These are phyloP conservation scores for Citrullus colocynthis DNA, from an alignment of 306 rosid genomes.

Conservation along the genomic window DNA sequence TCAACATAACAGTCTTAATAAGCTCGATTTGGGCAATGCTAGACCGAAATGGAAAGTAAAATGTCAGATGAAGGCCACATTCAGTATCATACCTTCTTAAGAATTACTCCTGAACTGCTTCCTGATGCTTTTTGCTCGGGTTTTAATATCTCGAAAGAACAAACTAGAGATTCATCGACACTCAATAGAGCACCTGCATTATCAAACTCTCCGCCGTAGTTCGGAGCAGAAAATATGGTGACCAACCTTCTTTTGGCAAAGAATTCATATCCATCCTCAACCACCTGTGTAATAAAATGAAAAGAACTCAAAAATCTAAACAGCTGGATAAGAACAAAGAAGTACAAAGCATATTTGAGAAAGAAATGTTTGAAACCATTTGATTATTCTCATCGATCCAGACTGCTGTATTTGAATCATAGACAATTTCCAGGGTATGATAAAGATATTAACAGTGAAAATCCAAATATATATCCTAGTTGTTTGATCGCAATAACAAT, in stretches of 20 bases:
- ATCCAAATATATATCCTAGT: neutral
- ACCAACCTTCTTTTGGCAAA: slow-evolving; percentile 53
- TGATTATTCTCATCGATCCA: neutral
- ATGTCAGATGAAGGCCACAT: neutral
- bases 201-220: slow-evolving; percentile 68
- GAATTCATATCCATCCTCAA: slow-evolving; percentile 72
- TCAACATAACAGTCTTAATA: neutral
- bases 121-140: slow-evolving; percentile 31
- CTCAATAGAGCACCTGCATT: slow-evolving; percentile 61
- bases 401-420: neutral
- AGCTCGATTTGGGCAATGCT: neutral
- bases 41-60: neutral
- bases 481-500: neutral
- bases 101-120: slow-evolving; percentile 23
- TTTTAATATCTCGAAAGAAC: slow-evolving; percentile 60
- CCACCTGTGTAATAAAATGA: slow-evolving; percentile 27
- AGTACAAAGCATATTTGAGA: neutral
- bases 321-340: neutral
- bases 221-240: slow-evolving; percentile 69
- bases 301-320: neutral
- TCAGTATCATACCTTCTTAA: slow-evolving; percentile 34
- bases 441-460: neutral
- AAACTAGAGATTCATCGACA: slow-evolving; percentile 49
- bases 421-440: neutral
- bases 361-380: neutral